These are phyloP conservation scores for Cladorrhinum samala DNA, from an alignment of 495 filamentous ascomycete genomes.

Conservation along the genomic window DNA sequence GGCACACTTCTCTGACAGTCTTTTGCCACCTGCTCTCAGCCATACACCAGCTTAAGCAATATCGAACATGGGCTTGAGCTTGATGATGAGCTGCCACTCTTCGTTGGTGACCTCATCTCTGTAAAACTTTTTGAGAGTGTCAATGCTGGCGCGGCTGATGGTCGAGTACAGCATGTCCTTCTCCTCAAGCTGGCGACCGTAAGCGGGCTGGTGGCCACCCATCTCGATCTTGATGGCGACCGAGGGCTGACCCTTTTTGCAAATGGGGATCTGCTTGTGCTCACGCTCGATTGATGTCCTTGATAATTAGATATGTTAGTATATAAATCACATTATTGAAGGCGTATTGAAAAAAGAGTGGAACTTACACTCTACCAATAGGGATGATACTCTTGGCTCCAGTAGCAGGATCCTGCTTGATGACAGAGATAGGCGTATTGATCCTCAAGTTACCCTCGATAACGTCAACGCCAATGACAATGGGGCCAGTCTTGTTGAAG, in stretches of 20 bases:
- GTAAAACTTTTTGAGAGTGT: slow-evolving; percentile 95
- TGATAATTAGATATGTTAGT: background rate
- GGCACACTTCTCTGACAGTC: background rate
- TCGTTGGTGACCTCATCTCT: slow-evolving; percentile 83
- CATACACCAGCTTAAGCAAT: slow-evolving; percentile 38
- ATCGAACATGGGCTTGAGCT: slow-evolving; percentile 91
- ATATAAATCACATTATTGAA: slow-evolving; percentile 5
- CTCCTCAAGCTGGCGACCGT: slow-evolving; percentile 94
- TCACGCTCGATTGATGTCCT: slow-evolving; percentile 94
- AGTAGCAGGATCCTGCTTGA: slow-evolving; percentile 73
- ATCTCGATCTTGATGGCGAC: slow-evolving; percentile 96
- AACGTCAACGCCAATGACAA: slow-evolving; percentile 94
- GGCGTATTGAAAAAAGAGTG: background rate
- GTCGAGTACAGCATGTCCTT: slow-evolving; percentile 81
- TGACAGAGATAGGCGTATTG: slow-evolving; percentile 79
- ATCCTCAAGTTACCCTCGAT: slow-evolving; percentile 78
- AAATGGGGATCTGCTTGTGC: slow-evolving; percentile 84
- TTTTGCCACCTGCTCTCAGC: background rate
- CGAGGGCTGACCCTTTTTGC: slow-evolving; percentile 93
- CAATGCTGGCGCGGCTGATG: slow-evolving; percentile 82
- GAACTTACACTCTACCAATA: slow-evolving; percentile 90
- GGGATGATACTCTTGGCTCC: slow-evolving; percentile 74
- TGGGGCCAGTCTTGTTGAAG: slow-evolving; percentile 97
- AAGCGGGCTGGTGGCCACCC: slow-evolving; percentile 87
- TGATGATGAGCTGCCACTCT: slow-evolving; percentile 86